Evolutionary conservation across 2,329 filamentous ascomycete genomes (phyloP), one percentile per base, ranked within the genome.

Genomic region (Fusarium metavorans): DNA sequence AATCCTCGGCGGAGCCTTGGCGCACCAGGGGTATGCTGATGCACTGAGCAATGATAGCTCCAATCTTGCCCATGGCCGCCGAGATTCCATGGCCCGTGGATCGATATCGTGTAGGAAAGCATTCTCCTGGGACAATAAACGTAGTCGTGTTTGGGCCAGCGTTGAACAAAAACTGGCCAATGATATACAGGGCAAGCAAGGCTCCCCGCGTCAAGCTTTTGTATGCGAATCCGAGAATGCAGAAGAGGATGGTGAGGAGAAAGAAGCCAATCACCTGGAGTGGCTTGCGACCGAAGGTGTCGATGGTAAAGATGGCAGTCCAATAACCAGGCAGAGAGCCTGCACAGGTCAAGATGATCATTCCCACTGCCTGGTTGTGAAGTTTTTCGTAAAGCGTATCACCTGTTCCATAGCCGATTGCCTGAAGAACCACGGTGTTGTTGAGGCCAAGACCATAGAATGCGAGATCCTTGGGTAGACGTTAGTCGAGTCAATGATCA

Each of bases 241-340:
- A 86, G 79, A 93, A 93, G 13, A 92, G 80, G 52, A 90, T 83
- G 2, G 90, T 92, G 6, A 93, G 84, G 18, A 92, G 78, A 3
- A 86, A 75, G 80, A 93, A 93, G 18, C 91, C 91, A 52, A 88
- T 79, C 3, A 93, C 81, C 81, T 94, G 94, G 30, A 97, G 92
- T 1, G 93, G 88, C 82, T 94, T 95, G 69, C 94, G 92, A 11
- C 94, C 94, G 18, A 95, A 76, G 1, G 89, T 94, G 81, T 96
- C 94, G 69, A 95, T 90, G 1, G 90, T 91, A 14, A 92, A 86
- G 32, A 95, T 89, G 2, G 93, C 93, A 11, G 92, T 88, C 93
- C 93, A 95, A 84, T 95, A 96, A 14, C 94, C 94, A 0, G 94
- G 94, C 6, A 96, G 90, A 16, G 93, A 91, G 41, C 94, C 94